Conservation (phyloP, 2,329 filamentous ascomycete species). For the Colletotrichum sp. region DNA sequence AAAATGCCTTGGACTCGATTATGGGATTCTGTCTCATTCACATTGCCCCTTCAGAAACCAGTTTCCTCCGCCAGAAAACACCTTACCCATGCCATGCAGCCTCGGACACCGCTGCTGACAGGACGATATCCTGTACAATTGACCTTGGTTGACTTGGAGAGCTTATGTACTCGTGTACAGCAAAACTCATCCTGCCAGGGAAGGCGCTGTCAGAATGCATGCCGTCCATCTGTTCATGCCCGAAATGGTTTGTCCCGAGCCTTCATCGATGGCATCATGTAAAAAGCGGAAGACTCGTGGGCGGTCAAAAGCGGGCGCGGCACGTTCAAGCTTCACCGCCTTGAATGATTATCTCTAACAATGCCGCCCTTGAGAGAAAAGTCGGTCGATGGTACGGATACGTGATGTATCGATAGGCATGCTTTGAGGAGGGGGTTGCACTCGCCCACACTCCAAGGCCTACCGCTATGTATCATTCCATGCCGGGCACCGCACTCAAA, state of each 20-base stretch:
- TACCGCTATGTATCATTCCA: not conserved
- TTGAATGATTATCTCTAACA: not conserved
- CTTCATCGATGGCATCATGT: not conserved
- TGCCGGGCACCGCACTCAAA: not conserved
- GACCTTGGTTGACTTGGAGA: not conserved
- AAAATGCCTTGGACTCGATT: slow-evolving; percentile 5
- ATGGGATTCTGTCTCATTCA: slow-evolving; percentile 22
- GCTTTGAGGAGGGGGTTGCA: not conserved
- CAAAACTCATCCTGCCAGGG: not conserved
- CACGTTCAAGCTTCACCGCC: not conserved
- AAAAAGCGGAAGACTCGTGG: not conserved
- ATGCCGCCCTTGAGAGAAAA: not conserved
- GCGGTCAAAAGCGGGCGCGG: not conserved
- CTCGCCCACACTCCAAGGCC: not conserved
- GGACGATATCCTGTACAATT: not conserved
- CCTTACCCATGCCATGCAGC: slow-evolving; percentile 16
- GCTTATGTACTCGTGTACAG: not conserved
- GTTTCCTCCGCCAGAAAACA: slow-evolving; percentile 2
- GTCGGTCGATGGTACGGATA: not conserved
- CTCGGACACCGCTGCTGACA: not conserved
- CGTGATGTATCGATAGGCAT: not conserved
- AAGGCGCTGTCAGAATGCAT: not conserved
- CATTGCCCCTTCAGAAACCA: not conserved
- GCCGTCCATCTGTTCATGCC: not conserved
- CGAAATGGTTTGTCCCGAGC: not conserved